Base-by-base conservation (phyloP, 176 grass and related monocot genomes). In the Carex pumila region DNA sequence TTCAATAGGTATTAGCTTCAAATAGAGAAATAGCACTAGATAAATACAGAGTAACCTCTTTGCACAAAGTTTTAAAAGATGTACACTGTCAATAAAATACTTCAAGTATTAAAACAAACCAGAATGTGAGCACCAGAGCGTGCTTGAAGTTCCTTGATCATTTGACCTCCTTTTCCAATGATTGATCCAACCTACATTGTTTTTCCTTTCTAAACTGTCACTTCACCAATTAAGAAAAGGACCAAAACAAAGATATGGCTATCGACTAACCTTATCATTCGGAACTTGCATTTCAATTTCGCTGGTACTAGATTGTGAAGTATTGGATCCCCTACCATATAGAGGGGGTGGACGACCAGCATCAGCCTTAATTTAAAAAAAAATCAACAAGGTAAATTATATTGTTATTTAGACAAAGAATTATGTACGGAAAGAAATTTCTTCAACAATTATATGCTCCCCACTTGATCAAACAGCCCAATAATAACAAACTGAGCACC, bases 41-140 rank as follows among this genome's bases (percentile, higher is more conserved):
- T 86, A 32, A 32, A 31, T 78, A 36, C 52, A 78, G 5, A 32
- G 6, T 5, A 78, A 17, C 22, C 73, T 18, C 25, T 78, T 78
- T 78, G 50, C 22, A 78, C 73, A 56, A 17, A 32, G 13, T 18
- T 78, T 18, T 9, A 57, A 56, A 31, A 57, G 5, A 56, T 56
- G 25, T 59, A 71, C 17, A 30, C 78, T 86, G 65, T 58, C 61
- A 88, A 45, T 61, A 83, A 53, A 80, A 88, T 10, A 90, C 58
- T 74, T 9, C 9, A 55, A 12, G 39, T 3, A 34, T 31, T 87
- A 32, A 32, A 50, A 2, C 61, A 53, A 79, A 99, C 96, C 93
- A 95, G 93, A 78, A 96, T 99, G 54, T 91, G 97, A 91, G 93
- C 93, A 82, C 97, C 97, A 32, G 97, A 99, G 89, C 88, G 90